Base-by-base conservation (phyloP, 768 basidiomycete genomes). In the Suillus spraguei region DNA sequence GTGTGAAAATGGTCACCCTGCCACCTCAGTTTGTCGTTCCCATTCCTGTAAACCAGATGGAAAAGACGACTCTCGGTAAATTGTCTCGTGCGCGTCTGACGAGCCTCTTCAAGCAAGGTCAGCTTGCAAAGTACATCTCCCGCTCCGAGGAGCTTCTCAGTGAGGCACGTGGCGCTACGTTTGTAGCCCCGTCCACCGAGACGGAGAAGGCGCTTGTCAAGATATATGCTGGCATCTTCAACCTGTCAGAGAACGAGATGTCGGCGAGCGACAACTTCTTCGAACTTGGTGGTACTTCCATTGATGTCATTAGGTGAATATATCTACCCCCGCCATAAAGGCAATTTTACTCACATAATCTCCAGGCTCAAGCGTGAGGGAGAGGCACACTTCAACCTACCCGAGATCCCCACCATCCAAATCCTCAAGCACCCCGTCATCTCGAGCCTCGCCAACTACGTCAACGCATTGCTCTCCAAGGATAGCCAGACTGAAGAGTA, bases 51-150 rank as follows among this genome's bases (percentile, higher is more conserved):
- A 67, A 72, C 22, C 70, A 70, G 22, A 79, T 80, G 69, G 76
- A 78, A 60, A 81, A 78, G 67, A 80, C 80, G 0, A 78, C 81
- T 0, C 74, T 82, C 5, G 80, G 80, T 22, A 82, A 82, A 58
- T 73, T 82, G 17, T 81, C 79, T 5, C 73, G 75, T 14, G 71
- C 79, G 20, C 70, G 73, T 53, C 76, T 82, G 13, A 59, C 74
- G 14, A 71, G 69, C 35, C 72, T 74, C 5, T 78, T 80, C 65
- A 71, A 75, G 50, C 68, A 76, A 42, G 80, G 80, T 1, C 71
- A 69, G 16, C 76, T 74, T 59, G 66, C 71, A 5, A 64, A 68
- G 63, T 71, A 77, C 55, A 67, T 76, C 32, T 64, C 65, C 6
- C 72, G 69, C 16, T 68, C 77, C 9, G 70, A 74, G 55, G 68